phyloP scores from a whole-genome alignment of 169 alveolate genomes.

The Babesia caballi region DNA sequence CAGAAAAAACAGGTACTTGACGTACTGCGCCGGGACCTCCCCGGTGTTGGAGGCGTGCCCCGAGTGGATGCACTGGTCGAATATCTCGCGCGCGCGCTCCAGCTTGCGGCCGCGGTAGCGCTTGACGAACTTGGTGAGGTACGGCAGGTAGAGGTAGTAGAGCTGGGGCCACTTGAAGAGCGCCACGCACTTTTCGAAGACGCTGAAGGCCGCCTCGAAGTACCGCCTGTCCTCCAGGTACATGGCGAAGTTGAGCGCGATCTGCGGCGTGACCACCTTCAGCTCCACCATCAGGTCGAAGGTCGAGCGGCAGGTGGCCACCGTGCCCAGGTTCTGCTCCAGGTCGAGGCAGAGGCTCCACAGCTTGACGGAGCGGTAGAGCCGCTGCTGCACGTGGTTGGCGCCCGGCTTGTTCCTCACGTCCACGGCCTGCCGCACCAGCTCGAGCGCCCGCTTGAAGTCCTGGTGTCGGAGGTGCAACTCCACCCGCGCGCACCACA shows the following conservation, averaged over 20 bases:
- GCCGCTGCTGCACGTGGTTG: slow-evolving; percentile 20
- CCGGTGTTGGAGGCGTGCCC: slow-evolving; percentile 63
- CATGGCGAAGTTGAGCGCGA: slow-evolving; percentile 70
- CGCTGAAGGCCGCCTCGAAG: slow-evolving; percentile 90
- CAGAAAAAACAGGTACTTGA: slow-evolving; percentile 59
- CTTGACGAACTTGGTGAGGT: slow-evolving; percentile 82
- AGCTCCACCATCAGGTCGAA: slow-evolving; percentile 72
- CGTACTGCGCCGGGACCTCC: slow-evolving; percentile 80
- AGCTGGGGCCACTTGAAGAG: slow-evolving; percentile 90
- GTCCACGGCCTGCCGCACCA: slow-evolving; percentile 45
- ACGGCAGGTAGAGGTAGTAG: slow-evolving; percentile 87
- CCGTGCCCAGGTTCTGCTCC: slow-evolving; percentile 77
- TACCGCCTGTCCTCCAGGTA: slow-evolving; percentile 68
- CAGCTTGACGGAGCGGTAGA: slow-evolving; percentile 56
- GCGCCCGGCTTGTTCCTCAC: slow-evolving; percentile 28
- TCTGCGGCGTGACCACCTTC: slow-evolving; percentile 74
- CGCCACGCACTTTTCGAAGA: slow-evolving; percentile 88
- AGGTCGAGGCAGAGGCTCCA: slow-evolving; percentile 60
- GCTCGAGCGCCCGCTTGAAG: slow-evolving; percentile 52
- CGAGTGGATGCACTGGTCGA: slow-evolving; percentile 77
- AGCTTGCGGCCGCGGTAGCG: slow-evolving; percentile 84
- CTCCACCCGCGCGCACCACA: slow-evolving; percentile 71
- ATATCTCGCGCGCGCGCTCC: slow-evolving; percentile 91
- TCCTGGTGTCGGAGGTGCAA: slow-evolving; percentile 59
- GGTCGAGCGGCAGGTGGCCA: slow-evolving; percentile 68